Evolutionary conservation across 768 basidiomycete genomes (phyloP), one percentile per base, ranked within the genome.

Genomic region (Naganishia vaughanmartiniae): DNA sequence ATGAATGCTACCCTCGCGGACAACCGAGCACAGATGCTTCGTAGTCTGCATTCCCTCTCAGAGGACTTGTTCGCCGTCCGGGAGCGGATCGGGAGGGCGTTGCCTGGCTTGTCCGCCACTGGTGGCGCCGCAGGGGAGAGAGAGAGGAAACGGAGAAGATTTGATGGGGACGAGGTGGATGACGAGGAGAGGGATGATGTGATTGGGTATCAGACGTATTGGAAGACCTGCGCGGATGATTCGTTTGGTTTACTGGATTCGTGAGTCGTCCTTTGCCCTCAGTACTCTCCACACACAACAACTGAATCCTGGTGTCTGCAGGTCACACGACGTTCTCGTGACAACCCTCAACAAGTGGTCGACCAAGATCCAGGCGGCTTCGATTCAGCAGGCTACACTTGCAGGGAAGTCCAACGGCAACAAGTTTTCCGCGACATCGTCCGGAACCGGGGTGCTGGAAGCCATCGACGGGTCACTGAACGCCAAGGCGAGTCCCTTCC

Each of bases 271-370:
- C 34, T 48, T 5, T 58, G 30, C 33, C 42, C 24, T 2, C 11
- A 9, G 9, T 42, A 46, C 54, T 12, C 69, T 9, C 42, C 42
- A 42, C 15, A 2, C 42, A 15, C 42, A 42, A 42, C 6, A 42
- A 42, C 42, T 42, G 14, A 42, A 42, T 9, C 17, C 42, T 15
- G 42, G 42, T 15, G 9, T 42, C 42, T 15, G 42, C 70, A 84
- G 85, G 65, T 85, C 90, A 58, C 92, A 93, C 78, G 86, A 88
- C 2, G 84, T 89, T 72, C 84, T 90, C 15, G 79, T 92, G 53
- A 87, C 88, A 71, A 93, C 91, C 1, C 85, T 99, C 30, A 84
- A 86, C 46, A 98, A 98, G 81, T 99, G 96, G 96, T 96, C 93
- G 12, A 85, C 89, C 30, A 99, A 98, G 83, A 90, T 98, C 46